Evolutionary conservation across 1,139 yeast genomes (phyloP).

Genomic region (Hyphopichia fennica): DNA sequence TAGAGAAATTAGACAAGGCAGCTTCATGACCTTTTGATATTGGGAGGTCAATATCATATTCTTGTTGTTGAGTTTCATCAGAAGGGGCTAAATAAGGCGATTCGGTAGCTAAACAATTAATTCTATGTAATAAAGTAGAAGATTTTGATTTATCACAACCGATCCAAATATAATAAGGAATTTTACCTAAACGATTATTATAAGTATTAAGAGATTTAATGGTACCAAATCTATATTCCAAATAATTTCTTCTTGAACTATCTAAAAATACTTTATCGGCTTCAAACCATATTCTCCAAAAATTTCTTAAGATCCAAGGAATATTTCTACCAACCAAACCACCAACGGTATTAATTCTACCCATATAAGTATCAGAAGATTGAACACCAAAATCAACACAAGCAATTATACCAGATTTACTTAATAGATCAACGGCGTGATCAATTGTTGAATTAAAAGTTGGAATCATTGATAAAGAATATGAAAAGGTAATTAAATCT

Average conservation of each 20-base stretch:
- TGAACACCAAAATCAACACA: conserved; percentile 83
- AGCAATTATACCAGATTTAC: conserved; percentile 59
- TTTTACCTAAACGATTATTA: conserved; percentile 64
- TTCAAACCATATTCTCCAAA: conserved; percentile 89
- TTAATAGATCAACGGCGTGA: conserved; percentile 55
- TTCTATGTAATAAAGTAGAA: conserved; percentile 57
- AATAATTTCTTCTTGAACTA: conserved; percentile 76
- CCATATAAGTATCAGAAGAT: conserved; percentile 59
- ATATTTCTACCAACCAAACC: conserved; percentile 70
- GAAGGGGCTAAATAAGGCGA: conserved; percentile 76
- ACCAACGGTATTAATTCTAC: conserved; percentile 74
- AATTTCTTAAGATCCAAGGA: conserved; percentile 74
- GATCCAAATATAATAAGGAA: conserved; percentile 81
- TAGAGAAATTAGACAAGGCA: conserved; percentile 59
- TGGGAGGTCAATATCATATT: conserved; percentile 25
- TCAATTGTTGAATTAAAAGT: conserved; percentile 79
- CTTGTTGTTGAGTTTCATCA: conserved; percentile 16
- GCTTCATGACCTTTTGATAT: conserved; percentile 76
- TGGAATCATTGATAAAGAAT: conserved; percentile 84
- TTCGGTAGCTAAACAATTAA: conserved; percentile 75
- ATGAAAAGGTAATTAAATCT: conserved; percentile 73
- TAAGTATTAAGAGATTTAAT: conserved; percentile 68
- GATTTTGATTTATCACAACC: conserved; percentile 74
- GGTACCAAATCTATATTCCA: conserved; percentile 80
- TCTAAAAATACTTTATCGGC: conserved; percentile 79